Evolutionary conservation across 768 basidiomycete species (phyloP).

Genomic region (Mycena galericulata): DNA sequence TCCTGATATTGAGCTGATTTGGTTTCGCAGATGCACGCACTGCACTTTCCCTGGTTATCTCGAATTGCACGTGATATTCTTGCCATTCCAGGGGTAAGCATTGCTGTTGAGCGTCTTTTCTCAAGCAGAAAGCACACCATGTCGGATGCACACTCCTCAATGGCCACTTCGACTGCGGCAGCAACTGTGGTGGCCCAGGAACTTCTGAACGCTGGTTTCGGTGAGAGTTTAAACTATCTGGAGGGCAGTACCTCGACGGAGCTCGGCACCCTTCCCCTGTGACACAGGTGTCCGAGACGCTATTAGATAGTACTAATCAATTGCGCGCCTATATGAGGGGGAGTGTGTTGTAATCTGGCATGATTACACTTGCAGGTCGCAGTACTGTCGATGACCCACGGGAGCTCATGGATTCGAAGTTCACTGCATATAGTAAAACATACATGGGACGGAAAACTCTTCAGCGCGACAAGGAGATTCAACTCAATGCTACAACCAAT

Average conservation of each 20-base stretch:
- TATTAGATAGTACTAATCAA: too few relatives aligned
- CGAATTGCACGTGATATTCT: constrained; percentile 33
- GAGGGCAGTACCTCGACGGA: constrained; percentile 23
- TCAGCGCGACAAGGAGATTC: too few relatives aligned
- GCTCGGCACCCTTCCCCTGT: too few relatives aligned
- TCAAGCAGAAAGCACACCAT: constrained; percentile 31
- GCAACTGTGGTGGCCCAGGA: constrained; percentile 30
- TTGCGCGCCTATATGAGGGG: too few relatives aligned
- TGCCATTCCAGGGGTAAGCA: constrained; percentile 35
- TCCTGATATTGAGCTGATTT: background rate
- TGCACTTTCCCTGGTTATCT: constrained; percentile 14
- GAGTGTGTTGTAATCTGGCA: too few relatives aligned
- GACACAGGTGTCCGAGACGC: too few relatives aligned
- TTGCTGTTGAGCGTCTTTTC: constrained; percentile 35
- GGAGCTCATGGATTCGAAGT: too few relatives aligned
- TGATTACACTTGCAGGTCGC: too few relatives aligned
- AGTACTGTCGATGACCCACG: too few relatives aligned
- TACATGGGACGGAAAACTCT: too few relatives aligned
- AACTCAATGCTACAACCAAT: too few relatives aligned
- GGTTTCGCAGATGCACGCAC: background rate
- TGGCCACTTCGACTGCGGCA: constrained; percentile 26
- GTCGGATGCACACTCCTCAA: constrained; percentile 24
- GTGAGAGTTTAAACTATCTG: constrained; percentile 26
- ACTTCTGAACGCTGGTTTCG: constrained; percentile 29
- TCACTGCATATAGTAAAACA: too few relatives aligned